A percentile compares a stretch with the other conserved stretches of the same genome.
phyloP scores from a whole-genome alignment of 768 basidiomycete species.

The Boletus bicolor region DNA sequence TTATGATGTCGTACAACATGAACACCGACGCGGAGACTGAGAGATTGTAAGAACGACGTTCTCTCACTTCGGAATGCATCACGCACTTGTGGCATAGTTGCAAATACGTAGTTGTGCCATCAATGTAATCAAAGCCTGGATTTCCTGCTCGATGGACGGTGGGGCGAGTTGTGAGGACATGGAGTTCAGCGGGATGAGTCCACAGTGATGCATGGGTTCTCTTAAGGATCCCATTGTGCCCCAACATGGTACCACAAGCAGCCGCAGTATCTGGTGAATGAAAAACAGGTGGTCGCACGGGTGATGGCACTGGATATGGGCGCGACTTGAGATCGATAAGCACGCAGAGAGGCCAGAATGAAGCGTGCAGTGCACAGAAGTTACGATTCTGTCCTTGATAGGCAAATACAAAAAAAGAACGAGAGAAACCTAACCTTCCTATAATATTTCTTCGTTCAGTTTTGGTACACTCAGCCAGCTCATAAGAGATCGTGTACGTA shows the following conservation, averaged over 20 bases:
- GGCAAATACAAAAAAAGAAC: too few relatives aligned
- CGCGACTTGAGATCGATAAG: not conserved
- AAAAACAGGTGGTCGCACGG: not conserved
- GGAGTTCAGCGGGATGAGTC: not conserved
- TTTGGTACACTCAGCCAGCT: not conserved
- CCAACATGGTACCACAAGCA: not conserved
- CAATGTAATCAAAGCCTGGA: not conserved
- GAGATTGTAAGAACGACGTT: not conserved
- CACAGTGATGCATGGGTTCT: not conserved
- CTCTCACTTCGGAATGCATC: not conserved
- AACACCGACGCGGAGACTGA: constrained; percentile 15
- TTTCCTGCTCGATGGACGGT: constrained; percentile 1
- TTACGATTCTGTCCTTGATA: not conserved
- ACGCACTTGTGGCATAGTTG: constrained; percentile 16
- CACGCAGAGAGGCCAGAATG: not conserved
- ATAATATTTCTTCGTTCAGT: not conserved
- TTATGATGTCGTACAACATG: constrained; percentile 22
- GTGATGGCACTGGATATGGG: not conserved
- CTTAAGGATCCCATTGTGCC: not conserved
- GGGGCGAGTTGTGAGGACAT: constrained; percentile 11
- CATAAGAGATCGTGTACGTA: not conserved
- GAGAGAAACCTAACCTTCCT: not conserved
- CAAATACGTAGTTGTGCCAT: constrained; percentile 15
- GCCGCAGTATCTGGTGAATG: not conserved
- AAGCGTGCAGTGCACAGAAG: not conserved